Percentiles rank a stretch among this genome's conserved stretches.
phyloP scores from a whole-genome alignment of 306 rosid genomes.

The Adenanthera pavonina region DNA sequence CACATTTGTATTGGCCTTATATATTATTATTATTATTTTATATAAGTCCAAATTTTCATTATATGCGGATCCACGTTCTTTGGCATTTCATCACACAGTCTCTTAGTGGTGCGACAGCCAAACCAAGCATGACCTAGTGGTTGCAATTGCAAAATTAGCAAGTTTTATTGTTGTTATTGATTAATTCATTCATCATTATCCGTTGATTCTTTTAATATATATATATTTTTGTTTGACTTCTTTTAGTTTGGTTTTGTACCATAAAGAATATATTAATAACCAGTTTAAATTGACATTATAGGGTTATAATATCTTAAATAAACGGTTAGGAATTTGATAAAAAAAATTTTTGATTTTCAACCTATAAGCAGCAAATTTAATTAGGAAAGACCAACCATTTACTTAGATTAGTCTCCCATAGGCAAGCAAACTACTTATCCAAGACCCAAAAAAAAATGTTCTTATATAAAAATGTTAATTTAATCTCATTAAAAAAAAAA shows the following conservation, averaged over 20 bases:
- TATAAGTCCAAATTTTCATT: slow-evolving; percentile 29
- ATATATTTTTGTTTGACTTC: not conserved
- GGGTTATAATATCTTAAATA: too few species aligned
- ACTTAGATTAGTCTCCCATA: too few species aligned
- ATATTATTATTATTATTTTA: not conserved
- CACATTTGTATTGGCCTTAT: slow-evolving; percentile 32
- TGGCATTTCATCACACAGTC: slow-evolving; percentile 37
- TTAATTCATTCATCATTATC: not conserved
- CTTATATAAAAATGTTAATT: too few species aligned
- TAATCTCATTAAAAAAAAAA: too few species aligned
- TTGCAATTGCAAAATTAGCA: slow-evolving; percentile 27
- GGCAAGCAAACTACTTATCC: too few species aligned
- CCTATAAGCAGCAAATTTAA: too few species aligned
- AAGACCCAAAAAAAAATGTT: too few species aligned
- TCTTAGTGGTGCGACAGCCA: slow-evolving; percentile 22
- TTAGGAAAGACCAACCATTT: too few species aligned
- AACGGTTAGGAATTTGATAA: too few species aligned
- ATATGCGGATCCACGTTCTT: slow-evolving; percentile 46
- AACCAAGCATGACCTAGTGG: slow-evolving; percentile 28
- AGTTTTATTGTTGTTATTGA: slow-evolving; percentile 1
- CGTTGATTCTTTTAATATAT: not conserved
- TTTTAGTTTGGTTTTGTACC: not conserved
- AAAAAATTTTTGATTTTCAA: too few species aligned
- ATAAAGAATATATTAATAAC: too few species aligned
- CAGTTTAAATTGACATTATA: too few species aligned